Base-by-base conservation (phyloP, 1,139 yeast genomes). In the Magnusiomyces magnusii region DNA sequence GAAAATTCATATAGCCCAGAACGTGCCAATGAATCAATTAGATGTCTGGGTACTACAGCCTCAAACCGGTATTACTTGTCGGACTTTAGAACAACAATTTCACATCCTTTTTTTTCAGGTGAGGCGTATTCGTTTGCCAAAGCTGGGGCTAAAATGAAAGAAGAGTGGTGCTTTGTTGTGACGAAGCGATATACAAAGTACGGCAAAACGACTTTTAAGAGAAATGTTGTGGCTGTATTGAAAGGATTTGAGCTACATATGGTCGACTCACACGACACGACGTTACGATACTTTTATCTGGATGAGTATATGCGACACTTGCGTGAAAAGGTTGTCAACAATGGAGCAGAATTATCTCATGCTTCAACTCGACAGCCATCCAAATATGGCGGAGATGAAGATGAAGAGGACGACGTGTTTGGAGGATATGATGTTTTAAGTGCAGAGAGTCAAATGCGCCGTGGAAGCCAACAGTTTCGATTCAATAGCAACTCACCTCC, bases 101-200 rank as follows among this genome's bases (percentile, higher is more conserved):
- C 25, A 10, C 41, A n/a, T 19, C 53, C 53, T 2, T 51, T 51
- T 51, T 51, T 51, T 25, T 51, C 53, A n/a, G 53, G 53, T 24
- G 44, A 51, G 25, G 41, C 28, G 3, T 31, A 51, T 31, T 51
- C 42, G 25, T 9, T 51, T 19, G 42, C 53, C 25, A 17, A 51
- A 3, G 27, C 53, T 13, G 21, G 13, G 5, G 44, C 41, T 27
- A 34, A 28, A 19, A 9, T 3, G 15, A 21, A 51, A 7, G 53
- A 51, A 34, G 53, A 51, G 19, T 51, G 53, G 53, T 51, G 53
- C 31, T 51, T 51, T 34, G 41, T 51, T 28, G 51, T 47, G 2
- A 47, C 34, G 10, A 25, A 27, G 13, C 19, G 51, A 3, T 25
- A 47, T 15, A 27, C 51, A 3, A 47, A 47, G 36, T 5, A 15